These are phyloP conservation scores for Cladosporium sp. DNA, from an alignment of 2,329 filamentous ascomycete genomes.

Conservation along the genomic window DNA sequence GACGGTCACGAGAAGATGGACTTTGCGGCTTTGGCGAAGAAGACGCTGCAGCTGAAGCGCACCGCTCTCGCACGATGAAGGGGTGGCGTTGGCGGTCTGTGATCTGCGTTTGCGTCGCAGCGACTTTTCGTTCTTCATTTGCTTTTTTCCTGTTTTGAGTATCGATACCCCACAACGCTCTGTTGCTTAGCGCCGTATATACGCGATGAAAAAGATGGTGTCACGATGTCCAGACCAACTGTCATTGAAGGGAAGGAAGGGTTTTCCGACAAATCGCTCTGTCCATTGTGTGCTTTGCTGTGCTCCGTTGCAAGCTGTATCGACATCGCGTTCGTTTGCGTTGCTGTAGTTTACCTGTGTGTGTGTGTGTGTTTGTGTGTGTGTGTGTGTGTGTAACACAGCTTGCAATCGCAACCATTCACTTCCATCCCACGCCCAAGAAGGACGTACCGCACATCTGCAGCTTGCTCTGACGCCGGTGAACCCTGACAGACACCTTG, in stretches of 20 bases:
- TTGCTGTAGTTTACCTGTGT: not conserved
- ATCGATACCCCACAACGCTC: not conserved
- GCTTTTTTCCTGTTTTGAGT: not conserved
- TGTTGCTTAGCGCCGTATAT: not conserved
- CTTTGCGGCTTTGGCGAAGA: conserved; percentile 41
- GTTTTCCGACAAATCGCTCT: not conserved
- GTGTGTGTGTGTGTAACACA: too few species aligned
- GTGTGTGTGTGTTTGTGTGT: too few species aligned
- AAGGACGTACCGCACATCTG: too few species aligned
- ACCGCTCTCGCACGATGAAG: not conserved
- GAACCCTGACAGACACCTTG: too few species aligned
- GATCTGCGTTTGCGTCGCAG: not conserved
- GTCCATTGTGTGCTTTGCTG: not conserved
- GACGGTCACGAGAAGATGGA: conserved; percentile 39
- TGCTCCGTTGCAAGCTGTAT: not conserved
- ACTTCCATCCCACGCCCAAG: too few species aligned
- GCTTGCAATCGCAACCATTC: too few species aligned
- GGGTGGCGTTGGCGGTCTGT: not conserved
- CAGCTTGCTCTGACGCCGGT: too few species aligned
- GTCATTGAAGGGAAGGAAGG: not conserved
- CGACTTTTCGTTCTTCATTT: not conserved
- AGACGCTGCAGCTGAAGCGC: conserved; percentile 31
- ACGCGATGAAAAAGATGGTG: not conserved
- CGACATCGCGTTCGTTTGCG: not conserved
- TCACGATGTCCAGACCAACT: not conserved